Percentiles rank a stretch among this genome's conserved stretches.
Conservation (phyloP, 257 asterid genomes). For the Capsicum rhomboideum region DNA sequence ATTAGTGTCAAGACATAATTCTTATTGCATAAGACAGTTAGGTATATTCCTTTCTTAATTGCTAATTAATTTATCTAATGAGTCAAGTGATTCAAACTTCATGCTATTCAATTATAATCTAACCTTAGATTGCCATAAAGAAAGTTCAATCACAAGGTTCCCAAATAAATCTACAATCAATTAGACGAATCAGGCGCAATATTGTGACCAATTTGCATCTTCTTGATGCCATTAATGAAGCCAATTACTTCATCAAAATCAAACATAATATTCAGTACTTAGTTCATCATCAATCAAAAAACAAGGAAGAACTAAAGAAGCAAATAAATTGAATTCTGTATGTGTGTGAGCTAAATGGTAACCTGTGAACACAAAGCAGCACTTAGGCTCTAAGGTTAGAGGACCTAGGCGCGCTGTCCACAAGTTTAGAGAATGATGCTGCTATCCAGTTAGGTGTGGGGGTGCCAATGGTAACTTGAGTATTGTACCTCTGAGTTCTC, state of each 20-base stretch:
- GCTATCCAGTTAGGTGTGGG: not conserved
- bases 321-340: not conserved
- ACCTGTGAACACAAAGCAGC: not conserved
- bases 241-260: not conserved
- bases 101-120: not conserved
- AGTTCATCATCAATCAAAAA: not conserved
- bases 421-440: not conserved
- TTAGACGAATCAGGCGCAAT: not conserved
- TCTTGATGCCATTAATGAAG: not conserved
- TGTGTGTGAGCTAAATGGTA: not conserved
- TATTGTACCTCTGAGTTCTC: not conserved
- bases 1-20: not conserved
- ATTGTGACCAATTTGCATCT: not conserved
- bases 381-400: not conserved
- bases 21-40: not conserved
- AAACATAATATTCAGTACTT: not conserved
- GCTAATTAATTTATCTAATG: not conserved
- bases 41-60: not conserved
- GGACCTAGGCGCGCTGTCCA: not conserved
- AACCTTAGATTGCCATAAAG: not conserved
- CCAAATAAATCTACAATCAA: not conserved
- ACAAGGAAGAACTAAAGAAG: not conserved
- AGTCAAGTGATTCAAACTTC: not conserved
- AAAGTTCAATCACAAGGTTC: not conserved
- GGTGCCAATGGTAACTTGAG: not conserved